Evolutionary conservation across 2,329 filamentous ascomycete species (phyloP).

Genomic region (Raffaelea ambrosiae): DNA sequence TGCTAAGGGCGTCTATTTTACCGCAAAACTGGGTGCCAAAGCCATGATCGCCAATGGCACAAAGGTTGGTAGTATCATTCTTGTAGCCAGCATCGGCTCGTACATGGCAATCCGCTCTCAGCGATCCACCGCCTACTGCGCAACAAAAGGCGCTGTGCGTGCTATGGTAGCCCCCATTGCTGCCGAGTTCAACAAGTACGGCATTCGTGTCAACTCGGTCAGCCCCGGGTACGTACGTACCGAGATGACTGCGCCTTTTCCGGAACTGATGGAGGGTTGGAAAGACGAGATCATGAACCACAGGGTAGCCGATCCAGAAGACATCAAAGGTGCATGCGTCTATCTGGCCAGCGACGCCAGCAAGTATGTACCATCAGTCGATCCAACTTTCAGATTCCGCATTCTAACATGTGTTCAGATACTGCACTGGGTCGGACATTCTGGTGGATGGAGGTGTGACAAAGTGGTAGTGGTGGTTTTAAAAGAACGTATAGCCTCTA

Average conservation of each 20-base stretch:
- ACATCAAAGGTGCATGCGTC: constrained; percentile 53
- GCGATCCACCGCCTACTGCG: constrained; percentile 58
- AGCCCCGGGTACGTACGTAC: constrained; percentile 61
- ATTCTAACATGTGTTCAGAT: not conserved
- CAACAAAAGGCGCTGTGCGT: constrained; percentile 56
- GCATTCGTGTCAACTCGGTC: constrained; percentile 58
- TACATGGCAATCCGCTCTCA: constrained; percentile 49
- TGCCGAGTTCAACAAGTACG: constrained; percentile 50
- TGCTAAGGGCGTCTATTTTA: constrained; percentile 18
- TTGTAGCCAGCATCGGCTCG: constrained; percentile 50
- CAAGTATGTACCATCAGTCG: constrained; percentile 15
- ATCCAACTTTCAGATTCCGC: not conserved
- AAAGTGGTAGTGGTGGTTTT: constrained; percentile 8
- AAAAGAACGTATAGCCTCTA: no score
- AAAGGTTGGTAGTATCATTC: constrained; percentile 40
- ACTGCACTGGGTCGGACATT: constrained; percentile 11
- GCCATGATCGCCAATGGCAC: constrained; percentile 18
- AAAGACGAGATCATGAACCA: constrained; percentile 67
- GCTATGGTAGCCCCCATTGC: constrained; percentile 56
- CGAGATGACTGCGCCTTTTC: constrained; percentile 64
- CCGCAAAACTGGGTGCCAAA: constrained; percentile 27
- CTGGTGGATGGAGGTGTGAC: constrained; percentile 12
- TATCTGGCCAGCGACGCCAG: constrained; percentile 56
- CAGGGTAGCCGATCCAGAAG: constrained; percentile 45
- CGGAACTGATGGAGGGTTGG: constrained; percentile 53